Evolutionary conservation across 1,139 yeast genomes (phyloP).

Genomic region (Protomyces lactucae-debilis): DNA sequence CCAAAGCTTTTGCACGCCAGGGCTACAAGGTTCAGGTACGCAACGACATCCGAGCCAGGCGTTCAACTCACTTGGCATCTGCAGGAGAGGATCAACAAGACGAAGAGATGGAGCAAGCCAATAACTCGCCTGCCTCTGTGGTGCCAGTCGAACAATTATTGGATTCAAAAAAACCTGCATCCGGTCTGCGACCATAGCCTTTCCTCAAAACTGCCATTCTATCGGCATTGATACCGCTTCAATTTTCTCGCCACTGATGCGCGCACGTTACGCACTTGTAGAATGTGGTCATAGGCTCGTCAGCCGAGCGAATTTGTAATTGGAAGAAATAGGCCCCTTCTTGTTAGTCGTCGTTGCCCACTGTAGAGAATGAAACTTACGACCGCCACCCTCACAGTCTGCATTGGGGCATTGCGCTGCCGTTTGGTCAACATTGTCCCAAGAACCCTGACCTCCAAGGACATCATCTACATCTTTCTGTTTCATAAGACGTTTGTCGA

Average conservation of each 20-base stretch:
- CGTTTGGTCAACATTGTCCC: constrained; percentile 90
- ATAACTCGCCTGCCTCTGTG: not conserved
- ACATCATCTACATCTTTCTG: constrained; percentile 94
- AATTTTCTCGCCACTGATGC: constrained; percentile 96
- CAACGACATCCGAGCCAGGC: not conserved
- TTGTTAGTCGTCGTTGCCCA: not conserved
- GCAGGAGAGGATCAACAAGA: not conserved
- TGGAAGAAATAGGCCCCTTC: constrained; percentile 93
- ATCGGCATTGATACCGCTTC: constrained; percentile 24
- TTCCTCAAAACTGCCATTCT: no score
- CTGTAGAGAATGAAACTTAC: not conserved
- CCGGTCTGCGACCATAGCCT: no score
- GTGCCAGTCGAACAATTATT: not conserved
- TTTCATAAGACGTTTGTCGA: constrained; percentile 73
- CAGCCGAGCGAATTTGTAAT: constrained; percentile 55
- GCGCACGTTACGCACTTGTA: constrained; percentile 75
- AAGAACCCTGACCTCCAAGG: constrained; percentile 93
- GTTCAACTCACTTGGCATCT: not conserved
- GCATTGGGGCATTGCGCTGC: constrained; percentile 78
- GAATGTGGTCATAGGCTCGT: constrained; percentile 47
- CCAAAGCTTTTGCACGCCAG: constrained; percentile 16
- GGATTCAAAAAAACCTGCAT: not conserved
- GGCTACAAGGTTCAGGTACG: constrained; percentile 6
- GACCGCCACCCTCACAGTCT: constrained; percentile 61
- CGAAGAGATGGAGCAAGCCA: not conserved